Evolutionary conservation across 2,329 filamentous ascomycete genomes (phyloP).

Genomic region (Penicillium sp.): DNA sequence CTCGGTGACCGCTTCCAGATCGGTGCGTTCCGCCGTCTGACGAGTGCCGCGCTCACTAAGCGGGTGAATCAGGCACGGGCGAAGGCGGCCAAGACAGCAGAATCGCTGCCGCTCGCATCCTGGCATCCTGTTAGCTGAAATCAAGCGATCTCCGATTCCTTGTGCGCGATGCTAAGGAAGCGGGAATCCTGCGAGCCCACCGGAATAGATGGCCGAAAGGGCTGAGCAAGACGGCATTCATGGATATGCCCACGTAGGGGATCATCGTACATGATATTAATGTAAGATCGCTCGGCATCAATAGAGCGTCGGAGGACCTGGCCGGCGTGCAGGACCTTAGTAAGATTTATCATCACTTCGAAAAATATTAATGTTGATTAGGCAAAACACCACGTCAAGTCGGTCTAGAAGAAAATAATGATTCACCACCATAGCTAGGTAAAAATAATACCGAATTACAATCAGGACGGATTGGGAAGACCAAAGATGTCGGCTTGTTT

Average conservation of each 20-base stretch:
- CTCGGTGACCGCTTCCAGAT: neutral
- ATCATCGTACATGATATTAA: neutral
- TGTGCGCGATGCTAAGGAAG: neutral
- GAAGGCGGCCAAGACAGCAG: neutral
- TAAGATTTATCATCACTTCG: too few species aligned
- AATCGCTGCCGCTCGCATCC: neutral
- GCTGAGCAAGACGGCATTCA: neutral
- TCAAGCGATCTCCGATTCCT: neutral
- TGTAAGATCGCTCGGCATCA: neutral
- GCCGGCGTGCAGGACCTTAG: too few species aligned
- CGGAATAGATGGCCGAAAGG: neutral
- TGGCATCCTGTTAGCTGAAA: neutral
- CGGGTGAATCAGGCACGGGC: neutral
- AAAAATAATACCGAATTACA: too few species aligned
- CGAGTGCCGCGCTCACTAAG: neutral
- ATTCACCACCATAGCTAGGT: too few species aligned
- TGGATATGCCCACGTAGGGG: neutral
- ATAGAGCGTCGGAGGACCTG: neutral
- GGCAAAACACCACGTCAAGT: too few species aligned
- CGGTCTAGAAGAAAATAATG: too few species aligned
- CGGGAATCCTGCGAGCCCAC: neutral
- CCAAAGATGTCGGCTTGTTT: too few species aligned
- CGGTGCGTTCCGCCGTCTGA: neutral
- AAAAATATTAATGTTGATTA: too few species aligned
- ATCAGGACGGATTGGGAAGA: too few species aligned